These are phyloP conservation scores for Carex scoparia DNA, from an alignment of 176 grass and related monocot species.

Conservation along the genomic window DNA sequence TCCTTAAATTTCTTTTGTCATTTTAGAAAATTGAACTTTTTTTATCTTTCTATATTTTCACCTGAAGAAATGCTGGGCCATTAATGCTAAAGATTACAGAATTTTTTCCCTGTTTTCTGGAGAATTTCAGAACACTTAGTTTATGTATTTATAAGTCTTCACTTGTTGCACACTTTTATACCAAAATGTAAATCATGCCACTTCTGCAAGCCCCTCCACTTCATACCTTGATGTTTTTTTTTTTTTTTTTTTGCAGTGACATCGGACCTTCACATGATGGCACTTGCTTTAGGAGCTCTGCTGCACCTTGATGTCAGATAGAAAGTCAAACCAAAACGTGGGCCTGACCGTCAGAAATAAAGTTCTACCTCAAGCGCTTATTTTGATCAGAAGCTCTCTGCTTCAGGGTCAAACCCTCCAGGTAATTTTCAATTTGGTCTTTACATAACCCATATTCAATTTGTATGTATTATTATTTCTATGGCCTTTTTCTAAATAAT, in stretches of 20 bases:
- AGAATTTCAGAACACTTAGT: neutral
- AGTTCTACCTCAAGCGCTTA: conserved; percentile 80
- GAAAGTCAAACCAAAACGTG: conserved; percentile 76
- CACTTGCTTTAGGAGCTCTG: conserved; percentile 84
- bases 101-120: neutral
- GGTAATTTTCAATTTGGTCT: conserved; percentile 26
- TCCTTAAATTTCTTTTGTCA: neutral
- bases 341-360: conserved; percentile 62
- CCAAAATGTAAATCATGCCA: neutral
- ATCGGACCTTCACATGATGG: conserved; percentile 85
- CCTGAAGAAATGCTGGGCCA: neutral
- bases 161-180: neutral
- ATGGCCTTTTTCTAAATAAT: neutral
- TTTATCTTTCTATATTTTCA: neutral
- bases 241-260: conserved; percentile 44
- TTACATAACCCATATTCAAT: neutral
- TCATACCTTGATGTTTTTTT: neutral
- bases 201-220: neutral
- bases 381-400: conserved; percentile 79
- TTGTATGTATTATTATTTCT: neutral
- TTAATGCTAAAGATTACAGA: conserved; percentile 1
- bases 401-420: conserved; percentile 87
- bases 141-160: neutral
- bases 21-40: neutral
- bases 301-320: conserved; percentile 78